Conservation (phyloP, 225 moss, liverwort and hornwort genomes). For the Lunularia cruciata region DNA sequence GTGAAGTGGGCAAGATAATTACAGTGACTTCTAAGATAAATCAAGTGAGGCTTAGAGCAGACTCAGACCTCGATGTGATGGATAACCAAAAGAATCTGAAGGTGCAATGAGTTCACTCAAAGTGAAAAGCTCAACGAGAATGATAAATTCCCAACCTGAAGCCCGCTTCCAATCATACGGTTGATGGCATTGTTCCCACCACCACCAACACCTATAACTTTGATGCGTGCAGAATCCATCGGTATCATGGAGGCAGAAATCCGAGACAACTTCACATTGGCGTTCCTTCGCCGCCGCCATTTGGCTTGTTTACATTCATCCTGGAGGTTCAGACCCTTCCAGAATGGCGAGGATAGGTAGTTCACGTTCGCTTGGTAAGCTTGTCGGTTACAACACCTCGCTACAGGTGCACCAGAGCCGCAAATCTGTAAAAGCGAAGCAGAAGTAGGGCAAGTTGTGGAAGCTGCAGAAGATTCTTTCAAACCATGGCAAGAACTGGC, state of each 20-base stretch:
- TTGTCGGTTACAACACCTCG: conserved; percentile 24
- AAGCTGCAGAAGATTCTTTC: conserved; percentile 15
- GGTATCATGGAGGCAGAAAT: conserved; percentile 52
- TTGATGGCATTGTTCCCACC: conserved; percentile 98
- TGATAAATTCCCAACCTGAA: conserved; percentile 51
- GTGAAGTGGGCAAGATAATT: no score
- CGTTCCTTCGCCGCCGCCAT: conserved; percentile 15
- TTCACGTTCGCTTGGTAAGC: conserved; percentile 15
- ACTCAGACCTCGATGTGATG: no score
- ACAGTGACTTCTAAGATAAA: no score
- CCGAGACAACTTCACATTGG: conserved; percentile 11
- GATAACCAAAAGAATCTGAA: no score
- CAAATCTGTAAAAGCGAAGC: conserved; percentile 24
- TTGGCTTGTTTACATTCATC: conserved; percentile 29
- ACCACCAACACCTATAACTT: conserved; percentile 96
- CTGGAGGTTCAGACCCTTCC: conserved; percentile 15
- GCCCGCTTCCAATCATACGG: conserved; percentile 97
- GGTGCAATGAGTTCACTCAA: no score
- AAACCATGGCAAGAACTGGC: conserved; percentile 30
- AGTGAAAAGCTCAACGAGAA: not conserved
- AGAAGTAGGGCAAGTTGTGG: conserved; percentile 8
- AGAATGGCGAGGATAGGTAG: conserved; percentile 25
- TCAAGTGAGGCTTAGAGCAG: no score
- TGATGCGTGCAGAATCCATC: conserved; percentile 76
- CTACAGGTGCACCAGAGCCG: conserved; percentile 16